A percentile compares a stretch with the other conserved stretches of the same genome.
Conservation (phyloP, 2,329 filamentous ascomycete genomes). For the Alternaria sp. region DNA sequence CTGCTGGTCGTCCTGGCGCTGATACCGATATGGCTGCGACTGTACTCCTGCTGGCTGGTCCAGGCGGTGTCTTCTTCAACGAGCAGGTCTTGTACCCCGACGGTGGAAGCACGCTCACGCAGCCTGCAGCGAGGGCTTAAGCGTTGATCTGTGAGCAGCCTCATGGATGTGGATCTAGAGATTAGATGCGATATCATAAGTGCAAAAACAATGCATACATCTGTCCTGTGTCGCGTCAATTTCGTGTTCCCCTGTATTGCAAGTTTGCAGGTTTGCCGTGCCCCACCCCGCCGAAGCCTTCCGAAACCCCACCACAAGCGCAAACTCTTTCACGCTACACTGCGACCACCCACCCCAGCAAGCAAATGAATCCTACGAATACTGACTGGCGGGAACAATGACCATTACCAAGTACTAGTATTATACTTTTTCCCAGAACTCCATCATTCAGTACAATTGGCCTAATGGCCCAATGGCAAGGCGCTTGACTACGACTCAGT, state of each 20-base stretch:
- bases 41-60: slow-evolving; percentile 59
- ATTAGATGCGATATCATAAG: neutral
- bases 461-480: slow-evolving; percentile 61
- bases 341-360: neutral
- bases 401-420: neutral
- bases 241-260: neutral
- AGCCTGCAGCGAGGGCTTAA: slow-evolving; percentile 34
- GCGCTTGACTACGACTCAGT: slow-evolving; percentile 61
- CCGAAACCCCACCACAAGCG: slow-evolving; percentile 6
- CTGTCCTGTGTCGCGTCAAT: neutral
- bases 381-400: too few relatives aligned
- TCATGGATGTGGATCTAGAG: too few relatives aligned
- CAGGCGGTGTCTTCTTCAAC: slow-evolving; percentile 60
- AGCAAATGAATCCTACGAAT: accelerated
- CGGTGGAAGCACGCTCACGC: slow-evolving; percentile 41
- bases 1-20: slow-evolving; percentile 42
- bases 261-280: neutral
- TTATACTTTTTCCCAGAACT: neutral
- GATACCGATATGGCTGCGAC: slow-evolving; percentile 52
- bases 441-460: slow-evolving; percentile 11
- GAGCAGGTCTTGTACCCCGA: slow-evolving; percentile 61
- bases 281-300: slow-evolving; percentile 5
- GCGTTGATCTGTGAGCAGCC: slow-evolving; percentile 56
- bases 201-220: too few relatives aligned
- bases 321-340: slow-evolving; percentile 11